phyloP scores from a whole-genome alignment of 2,329 filamentous ascomycete genomes.

The Colletotrichum siamense region DNA sequence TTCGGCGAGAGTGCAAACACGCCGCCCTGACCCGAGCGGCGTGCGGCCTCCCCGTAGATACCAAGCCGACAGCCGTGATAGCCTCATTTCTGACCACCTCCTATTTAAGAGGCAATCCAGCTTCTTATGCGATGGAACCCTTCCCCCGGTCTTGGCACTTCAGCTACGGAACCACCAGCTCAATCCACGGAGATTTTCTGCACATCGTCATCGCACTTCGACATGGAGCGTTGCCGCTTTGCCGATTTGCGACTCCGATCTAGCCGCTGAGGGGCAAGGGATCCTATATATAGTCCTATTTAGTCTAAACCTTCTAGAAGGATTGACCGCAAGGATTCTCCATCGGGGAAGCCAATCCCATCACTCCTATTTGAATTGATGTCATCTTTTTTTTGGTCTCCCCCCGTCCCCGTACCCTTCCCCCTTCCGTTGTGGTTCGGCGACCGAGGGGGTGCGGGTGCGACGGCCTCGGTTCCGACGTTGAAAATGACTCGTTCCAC shows the following conservation, averaged over 20 bases:
- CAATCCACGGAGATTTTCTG: not conserved
- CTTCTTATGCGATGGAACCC: not conserved
- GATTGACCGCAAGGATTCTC: not conserved
- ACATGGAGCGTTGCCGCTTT: not conserved
- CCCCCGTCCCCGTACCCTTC: not conserved
- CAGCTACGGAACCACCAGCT: not conserved
- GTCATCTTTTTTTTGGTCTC: not conserved
- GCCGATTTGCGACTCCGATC: not conserved
- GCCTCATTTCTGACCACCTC: not conserved
- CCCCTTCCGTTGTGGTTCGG: not conserved
- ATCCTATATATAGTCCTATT: not conserved
- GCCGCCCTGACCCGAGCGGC: not conserved
- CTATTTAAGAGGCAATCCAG: not conserved
- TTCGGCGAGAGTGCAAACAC: rapidly evolving
- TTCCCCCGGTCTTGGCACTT: not conserved
- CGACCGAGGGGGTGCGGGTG: not conserved
- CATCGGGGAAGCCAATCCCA: not conserved
- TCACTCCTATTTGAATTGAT: not conserved
- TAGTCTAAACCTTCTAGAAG: not conserved
- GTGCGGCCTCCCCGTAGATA: not conserved
- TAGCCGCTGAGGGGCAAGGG: not conserved
- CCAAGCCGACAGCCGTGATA: not conserved
- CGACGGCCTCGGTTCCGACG: not conserved
- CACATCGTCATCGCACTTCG: not conserved
- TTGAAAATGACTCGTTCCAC: not conserved